These are phyloP conservation scores for Diaporthe citrichinensis DNA, from an alignment of 2,329 filamentous ascomycete species.

Conservation along the genomic window DNA sequence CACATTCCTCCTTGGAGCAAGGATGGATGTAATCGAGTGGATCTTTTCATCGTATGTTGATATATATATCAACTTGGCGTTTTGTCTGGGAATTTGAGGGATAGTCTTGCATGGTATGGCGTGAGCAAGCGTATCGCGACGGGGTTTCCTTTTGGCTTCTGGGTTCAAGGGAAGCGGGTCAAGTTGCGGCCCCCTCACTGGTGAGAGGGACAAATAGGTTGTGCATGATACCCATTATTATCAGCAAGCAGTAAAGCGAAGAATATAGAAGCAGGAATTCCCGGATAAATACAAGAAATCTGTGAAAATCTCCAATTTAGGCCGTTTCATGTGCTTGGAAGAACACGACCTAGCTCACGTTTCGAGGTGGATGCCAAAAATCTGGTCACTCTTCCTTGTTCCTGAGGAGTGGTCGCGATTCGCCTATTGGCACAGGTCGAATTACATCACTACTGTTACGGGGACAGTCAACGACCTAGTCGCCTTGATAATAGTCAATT, in stretches of 20 bases:
- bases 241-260: not conserved
- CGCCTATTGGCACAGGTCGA: not conserved
- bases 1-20: not conserved
- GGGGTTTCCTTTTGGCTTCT: not conserved
- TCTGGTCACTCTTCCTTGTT: not conserved
- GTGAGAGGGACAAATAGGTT: slow-evolving; percentile 21
- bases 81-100: not conserved
- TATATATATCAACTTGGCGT: not conserved
- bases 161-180: slow-evolving; percentile 1
- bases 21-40: not conserved
- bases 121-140: not conserved
- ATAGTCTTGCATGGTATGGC: slow-evolving; percentile 8
- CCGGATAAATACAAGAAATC: not conserved
- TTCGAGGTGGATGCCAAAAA: too few species aligned
- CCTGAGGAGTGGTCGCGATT: not conserved
- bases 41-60: not conserved
- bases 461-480: not conserved
- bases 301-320: not conserved
- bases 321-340: not conserved
- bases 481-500: not conserved
- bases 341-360: not conserved
- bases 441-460: not conserved
- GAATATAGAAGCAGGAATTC: not conserved
- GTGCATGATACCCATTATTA: slow-evolving; percentile 36
- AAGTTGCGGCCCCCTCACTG: slow-evolving; percentile 12